Conservation (phyloP, 257 asterid genomes). For the Jacaranda mimosifolia region DNA sequence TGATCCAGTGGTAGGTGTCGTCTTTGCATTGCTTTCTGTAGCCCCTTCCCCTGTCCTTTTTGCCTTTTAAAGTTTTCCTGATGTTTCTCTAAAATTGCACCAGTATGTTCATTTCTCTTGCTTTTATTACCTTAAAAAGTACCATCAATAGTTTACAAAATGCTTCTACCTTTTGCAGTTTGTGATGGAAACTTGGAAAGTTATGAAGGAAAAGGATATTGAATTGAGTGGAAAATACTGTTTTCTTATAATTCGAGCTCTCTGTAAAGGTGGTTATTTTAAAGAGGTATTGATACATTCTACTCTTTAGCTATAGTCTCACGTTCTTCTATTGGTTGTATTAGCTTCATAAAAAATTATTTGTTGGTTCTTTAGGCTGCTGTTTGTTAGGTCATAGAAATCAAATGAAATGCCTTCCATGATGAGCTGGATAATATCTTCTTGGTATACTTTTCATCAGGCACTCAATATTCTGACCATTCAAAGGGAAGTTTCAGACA, state of each 20-base stretch:
- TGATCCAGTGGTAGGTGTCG: constrained; percentile 77
- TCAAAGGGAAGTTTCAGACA: constrained; percentile 58
- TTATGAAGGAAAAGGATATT: constrained; percentile 72
- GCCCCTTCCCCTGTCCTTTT: constrained; percentile 6
- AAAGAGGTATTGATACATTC: constrained; percentile 61
- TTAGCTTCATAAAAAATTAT: constrained; percentile 1
- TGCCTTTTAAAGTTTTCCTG: neutral
- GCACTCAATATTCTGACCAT: constrained; percentile 64
- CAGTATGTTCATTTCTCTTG: constrained; percentile 12
- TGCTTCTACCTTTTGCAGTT: constrained; percentile 60
- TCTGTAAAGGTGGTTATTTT: constrained; percentile 82
- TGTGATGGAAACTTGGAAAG: constrained; percentile 77
- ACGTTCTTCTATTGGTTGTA: constrained; percentile 25
- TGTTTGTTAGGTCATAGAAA: constrained; percentile 21
- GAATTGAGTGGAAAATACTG: constrained; percentile 57
- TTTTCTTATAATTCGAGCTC: constrained; percentile 64
- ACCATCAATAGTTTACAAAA: neutral
- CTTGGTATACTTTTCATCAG: constrained; percentile 50
- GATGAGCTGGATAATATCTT: constrained; percentile 37
- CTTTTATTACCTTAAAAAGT: constrained; percentile 5
- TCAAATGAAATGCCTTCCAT: constrained; percentile 16
- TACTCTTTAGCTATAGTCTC: neutral
- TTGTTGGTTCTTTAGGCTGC: constrained; percentile 1
- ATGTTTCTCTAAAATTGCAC: constrained; percentile 9
- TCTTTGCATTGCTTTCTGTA: constrained; percentile 23